phyloP scores from a whole-genome alignment of 306 rosid genomes.

The Trifolium repens region DNA sequence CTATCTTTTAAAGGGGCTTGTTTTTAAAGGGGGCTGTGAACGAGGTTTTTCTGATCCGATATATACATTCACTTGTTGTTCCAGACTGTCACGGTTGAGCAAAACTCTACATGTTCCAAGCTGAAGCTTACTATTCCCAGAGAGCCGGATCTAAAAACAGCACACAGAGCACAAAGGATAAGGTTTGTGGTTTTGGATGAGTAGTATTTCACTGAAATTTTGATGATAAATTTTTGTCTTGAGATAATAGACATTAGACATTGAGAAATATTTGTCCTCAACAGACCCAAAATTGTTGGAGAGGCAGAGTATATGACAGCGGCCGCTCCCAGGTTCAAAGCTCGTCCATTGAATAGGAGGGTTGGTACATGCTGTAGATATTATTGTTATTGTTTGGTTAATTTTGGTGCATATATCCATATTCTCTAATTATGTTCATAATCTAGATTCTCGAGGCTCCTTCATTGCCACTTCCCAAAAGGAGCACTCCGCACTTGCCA shows the following conservation, averaged over 20 bases:
- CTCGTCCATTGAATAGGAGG: slow-evolving; percentile 96
- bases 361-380: slow-evolving; percentile 56
- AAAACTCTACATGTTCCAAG: slow-evolving; percentile 52
- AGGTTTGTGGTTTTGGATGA: slow-evolving; percentile 59
- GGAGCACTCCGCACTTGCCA: slow-evolving; percentile 85
- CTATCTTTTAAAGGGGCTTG: slow-evolving; percentile 23
- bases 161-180: slow-evolving; percentile 77
- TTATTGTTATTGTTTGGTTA: slow-evolving; percentile 31
- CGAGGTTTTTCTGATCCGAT: slow-evolving; percentile 33
- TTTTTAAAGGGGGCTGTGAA: slow-evolving; percentile 21
- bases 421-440: slow-evolving; percentile 38
- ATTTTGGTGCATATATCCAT: slow-evolving; percentile 19
- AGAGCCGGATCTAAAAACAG: slow-evolving; percentile 93
- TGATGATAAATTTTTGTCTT: slow-evolving; percentile 21
- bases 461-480: slow-evolving; percentile 72
- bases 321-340: slow-evolving; percentile 72
- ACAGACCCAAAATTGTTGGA: slow-evolving; percentile 65
- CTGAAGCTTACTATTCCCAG: slow-evolving; percentile 85
- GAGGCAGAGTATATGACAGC: slow-evolving; percentile 52
- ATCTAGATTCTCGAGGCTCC: slow-evolving; percentile 91
- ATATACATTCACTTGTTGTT: slow-evolving; percentile 36
- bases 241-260: slow-evolving; percentile 21
- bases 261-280: slow-evolving; percentile 34
- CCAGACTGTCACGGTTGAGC: slow-evolving; percentile 69
- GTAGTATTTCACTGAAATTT: slow-evolving; percentile 36